Base-by-base conservation (phyloP, 371 early-diverging fungal genomes). In the Actinomortierella ambigua region DNA sequence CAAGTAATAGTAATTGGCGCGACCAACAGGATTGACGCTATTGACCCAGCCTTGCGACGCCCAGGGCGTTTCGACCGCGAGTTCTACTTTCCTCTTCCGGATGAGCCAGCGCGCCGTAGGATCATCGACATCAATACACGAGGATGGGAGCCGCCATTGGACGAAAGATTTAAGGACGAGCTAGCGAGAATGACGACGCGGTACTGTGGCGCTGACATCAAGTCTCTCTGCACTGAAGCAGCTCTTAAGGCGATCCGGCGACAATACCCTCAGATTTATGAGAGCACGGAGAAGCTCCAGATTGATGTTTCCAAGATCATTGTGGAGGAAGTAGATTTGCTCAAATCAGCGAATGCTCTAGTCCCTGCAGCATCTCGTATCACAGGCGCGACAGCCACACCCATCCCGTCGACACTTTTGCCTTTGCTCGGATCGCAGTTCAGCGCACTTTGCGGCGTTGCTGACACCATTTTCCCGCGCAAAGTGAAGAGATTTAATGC, bases 141-240 rank as follows among this genome's bases (percentile, higher is more conserved):
- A 1, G 53, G 59, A n/a, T 82, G 82, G 85, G 53, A 61, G 0
- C 78, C 77, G 1, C 65, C 79, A 13, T 53, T 75, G 27, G 52
- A 75, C 17, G 61, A 66, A 8, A 63, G 53, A 2, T 65, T 82
- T 29, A 69, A 70, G 49, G 56, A 59, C 39, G 63, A 75, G 18
- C 59, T 85, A 6, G 84, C 80, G 0, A 42, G 70, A 26, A 58
- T 67, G 18, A 81, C 83, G 1, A 75, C 77, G 9, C 82, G 82
- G 6, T 86, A 80, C 61, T 70, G 81, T 57, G 90, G 90, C n/a
- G 87, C 89, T 0, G 81, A 81, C 43, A 59, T 83, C 41, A 84
- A 83, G 55, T 88, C 90, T 1, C 79, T 92, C 26, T 91, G 92
- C 70, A 89, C 89, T 0, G 93, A 92, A 57, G 92, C 94, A 1